These are phyloP conservation scores for Collybiopsis confluens DNA, from an alignment of 768 basidiomycete species.

Conservation along the genomic window DNA sequence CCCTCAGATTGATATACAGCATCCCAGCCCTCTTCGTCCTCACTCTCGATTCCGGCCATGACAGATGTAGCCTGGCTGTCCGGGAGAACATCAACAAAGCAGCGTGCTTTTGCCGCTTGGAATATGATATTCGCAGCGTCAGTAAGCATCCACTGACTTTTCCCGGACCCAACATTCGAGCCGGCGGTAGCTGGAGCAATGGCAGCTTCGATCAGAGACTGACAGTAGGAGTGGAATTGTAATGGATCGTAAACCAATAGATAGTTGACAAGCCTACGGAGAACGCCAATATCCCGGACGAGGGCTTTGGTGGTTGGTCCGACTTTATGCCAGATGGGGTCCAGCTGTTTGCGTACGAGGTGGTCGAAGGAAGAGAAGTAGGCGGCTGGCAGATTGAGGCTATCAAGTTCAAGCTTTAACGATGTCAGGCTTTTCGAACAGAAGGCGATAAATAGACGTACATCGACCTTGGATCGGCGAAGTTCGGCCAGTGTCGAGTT, in stretches of 20 bases:
- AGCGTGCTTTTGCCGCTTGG: constrained; percentile 25
- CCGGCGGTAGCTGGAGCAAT: constrained; percentile 21
- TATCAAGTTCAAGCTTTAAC: constrained; percentile 86
- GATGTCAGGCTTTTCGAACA: not conserved
- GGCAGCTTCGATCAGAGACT: constrained; percentile 75
- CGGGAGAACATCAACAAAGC: constrained; percentile 12
- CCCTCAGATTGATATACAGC: constrained; percentile 62
- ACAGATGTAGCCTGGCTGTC: constrained; percentile 16
- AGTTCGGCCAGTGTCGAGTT: constrained; percentile 83
- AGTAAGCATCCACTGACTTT: constrained; percentile 85
- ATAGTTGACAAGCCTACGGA: constrained; percentile 83
- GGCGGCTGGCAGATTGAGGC: constrained; percentile 86
- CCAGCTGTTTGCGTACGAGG: constrained; percentile 83
- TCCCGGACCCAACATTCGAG: constrained; percentile 39
- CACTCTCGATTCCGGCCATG: constrained; percentile 43
- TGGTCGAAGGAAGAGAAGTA: constrained; percentile 92
- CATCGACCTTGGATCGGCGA: constrained; percentile 73
- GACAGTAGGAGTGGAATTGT: constrained; percentile 87
- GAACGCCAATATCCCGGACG: constrained; percentile 79
- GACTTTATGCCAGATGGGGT: constrained; percentile 96
- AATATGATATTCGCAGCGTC: constrained; percentile 90
- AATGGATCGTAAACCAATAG: constrained; percentile 88
- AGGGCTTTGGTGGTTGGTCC: constrained; percentile 89
- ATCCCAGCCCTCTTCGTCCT: constrained; percentile 74
- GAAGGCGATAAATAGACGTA: constrained; percentile 32